Evolutionary conservation across 179 eudicot genomes (phyloP), one percentile per base, ranked within the genome.

Genomic region (Pouteria campechiana): DNA sequence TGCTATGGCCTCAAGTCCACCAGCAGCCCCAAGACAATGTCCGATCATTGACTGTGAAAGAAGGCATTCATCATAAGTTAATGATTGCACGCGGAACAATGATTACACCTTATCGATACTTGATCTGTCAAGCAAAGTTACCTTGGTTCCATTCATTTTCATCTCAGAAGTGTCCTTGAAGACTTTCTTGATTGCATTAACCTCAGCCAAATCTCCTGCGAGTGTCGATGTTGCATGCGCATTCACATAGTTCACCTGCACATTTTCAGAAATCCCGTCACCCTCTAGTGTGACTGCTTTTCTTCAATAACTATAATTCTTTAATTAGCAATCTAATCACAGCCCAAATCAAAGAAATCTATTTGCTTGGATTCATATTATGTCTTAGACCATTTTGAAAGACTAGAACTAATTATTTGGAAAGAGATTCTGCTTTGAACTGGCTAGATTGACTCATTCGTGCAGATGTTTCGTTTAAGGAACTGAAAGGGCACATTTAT

Each of bases 141-240:
- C 78, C 78, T 73, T 73, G 25, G 78, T 73, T 36, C 65, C 73
- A 36, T 72, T 73, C 57, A 73, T 73, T 66, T 73, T 73, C 29
- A 73, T 61, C 37, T 34, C 63, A 39, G 59, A 52, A 11, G 64
- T 57, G 68, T 64, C 46, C 68, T 64, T 64, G 54, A 73, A 72
- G 7, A 68, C 70, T 49, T 72, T 68, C 58, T 72, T 72, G 17
- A 72, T 44, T 17, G 71, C 78, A 45, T 54, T 60, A 3, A 68
- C 42, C 62, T 73, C 79, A 19, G 74, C 79, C 12, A 68, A 35
- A 40, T 73, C 79, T 2, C 79, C 79, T 4, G 50, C 52, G 17
- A 62, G 19, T 5, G 79, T 73, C 37, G 79, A 73, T 30, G 79
- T 68, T 25, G 74, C 79, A 42, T 73, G 79, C 39, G 74, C 74